phyloP scores from a whole-genome alignment of 352 stramenopile species.

The Pythium dissotocum region DNA sequence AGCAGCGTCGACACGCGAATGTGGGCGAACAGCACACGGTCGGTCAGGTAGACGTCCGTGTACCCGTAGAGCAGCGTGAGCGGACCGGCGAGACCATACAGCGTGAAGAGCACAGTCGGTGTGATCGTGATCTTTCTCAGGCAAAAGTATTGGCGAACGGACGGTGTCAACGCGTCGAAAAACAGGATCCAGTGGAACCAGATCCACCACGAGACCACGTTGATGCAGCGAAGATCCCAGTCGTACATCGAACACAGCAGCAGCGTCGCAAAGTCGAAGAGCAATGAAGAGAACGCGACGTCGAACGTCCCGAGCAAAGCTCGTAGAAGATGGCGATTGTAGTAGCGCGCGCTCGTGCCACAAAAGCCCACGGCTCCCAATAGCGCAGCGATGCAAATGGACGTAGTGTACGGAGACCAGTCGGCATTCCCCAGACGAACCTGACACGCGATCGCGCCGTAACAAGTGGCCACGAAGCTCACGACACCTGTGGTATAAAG shows the following conservation, averaged over 20 bases:
- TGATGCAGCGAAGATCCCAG: conserved; percentile 37
- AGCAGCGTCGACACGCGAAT: conserved; percentile 22
- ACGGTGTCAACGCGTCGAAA: conserved; percentile 47
- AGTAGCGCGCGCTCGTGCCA: conserved; percentile 18
- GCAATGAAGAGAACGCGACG: conserved; percentile 29
- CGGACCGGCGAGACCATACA: conserved; percentile 27
- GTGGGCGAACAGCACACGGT: conserved; percentile 10
- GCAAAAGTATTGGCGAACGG: conserved; percentile 23
- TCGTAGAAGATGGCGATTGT: conserved; percentile 26
- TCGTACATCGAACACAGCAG: conserved; percentile 36
- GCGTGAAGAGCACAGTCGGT: conserved; percentile 22
- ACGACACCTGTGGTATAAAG: conserved; percentile 21
- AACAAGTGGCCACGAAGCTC: conserved; percentile 17
- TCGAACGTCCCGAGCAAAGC: conserved; percentile 29
- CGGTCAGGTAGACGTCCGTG: conserved; percentile 17
- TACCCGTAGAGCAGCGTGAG: conserved; percentile 34
- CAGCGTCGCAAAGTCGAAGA: conserved; percentile 18
- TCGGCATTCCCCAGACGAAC: not conserved
- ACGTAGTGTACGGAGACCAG: not conserved
- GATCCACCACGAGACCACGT: conserved; percentile 41
- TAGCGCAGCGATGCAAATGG: conserved; percentile 17
- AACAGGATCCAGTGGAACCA: conserved; percentile 55
- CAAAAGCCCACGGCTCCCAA: conserved; percentile 21
- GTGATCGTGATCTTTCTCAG: conserved; percentile 29
- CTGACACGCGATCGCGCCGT: conserved; percentile 24